A percentile compares a stretch with the other conserved stretches of the same genome.
These are phyloP conservation scores for Blastomyces silverae DNA, from an alignment of 2,329 filamentous ascomycete species.

Conservation along the genomic window DNA sequence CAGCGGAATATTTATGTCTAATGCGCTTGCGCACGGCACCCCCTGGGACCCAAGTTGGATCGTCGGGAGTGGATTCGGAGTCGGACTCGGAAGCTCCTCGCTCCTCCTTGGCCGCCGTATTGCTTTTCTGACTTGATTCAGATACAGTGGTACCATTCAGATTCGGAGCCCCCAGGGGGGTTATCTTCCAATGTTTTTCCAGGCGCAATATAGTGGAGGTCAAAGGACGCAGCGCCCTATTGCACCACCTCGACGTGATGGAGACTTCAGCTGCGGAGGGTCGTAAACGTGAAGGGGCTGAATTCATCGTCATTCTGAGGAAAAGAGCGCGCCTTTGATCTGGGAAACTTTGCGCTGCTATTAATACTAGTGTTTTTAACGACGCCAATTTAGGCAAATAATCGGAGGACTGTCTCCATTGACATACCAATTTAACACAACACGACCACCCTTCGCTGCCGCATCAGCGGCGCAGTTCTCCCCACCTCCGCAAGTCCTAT, in stretches of 20 bases:
- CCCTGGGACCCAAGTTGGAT: constrained; percentile 37
- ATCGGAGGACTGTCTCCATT: not conserved
- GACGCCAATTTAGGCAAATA: not conserved
- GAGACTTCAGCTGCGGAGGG: constrained; percentile 28
- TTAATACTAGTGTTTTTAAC: not conserved
- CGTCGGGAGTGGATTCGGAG: constrained; percentile 33
- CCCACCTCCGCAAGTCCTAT: not conserved
- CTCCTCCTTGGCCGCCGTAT: constrained; percentile 16
- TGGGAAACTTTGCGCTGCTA: not conserved
- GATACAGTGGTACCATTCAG: constrained; percentile 20
- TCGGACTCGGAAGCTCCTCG: constrained; percentile 28
- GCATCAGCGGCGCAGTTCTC: not conserved
- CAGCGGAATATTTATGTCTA: constrained; percentile 34
- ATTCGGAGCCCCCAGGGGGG: constrained; percentile 23
- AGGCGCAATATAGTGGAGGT: constrained; percentile 37
- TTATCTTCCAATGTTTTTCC: constrained; percentile 36
- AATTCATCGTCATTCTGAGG: not conserved
- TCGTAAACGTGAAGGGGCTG: constrained; percentile 18
- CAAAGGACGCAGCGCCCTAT: constrained; percentile 40
- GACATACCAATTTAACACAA: not conserved
- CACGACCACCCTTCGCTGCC: not conserved
- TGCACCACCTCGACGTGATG: constrained; percentile 40
- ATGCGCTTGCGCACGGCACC: constrained; percentile 29
- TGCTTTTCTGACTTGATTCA: constrained; percentile 14
- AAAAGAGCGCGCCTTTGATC: not conserved